A percentile compares a stretch with the other conserved stretches of the same genome.
These are phyloP conservation scores for Syncephalis fuscata DNA, from an alignment of 371 early-diverging fungal species.

Conservation along the genomic window DNA sequence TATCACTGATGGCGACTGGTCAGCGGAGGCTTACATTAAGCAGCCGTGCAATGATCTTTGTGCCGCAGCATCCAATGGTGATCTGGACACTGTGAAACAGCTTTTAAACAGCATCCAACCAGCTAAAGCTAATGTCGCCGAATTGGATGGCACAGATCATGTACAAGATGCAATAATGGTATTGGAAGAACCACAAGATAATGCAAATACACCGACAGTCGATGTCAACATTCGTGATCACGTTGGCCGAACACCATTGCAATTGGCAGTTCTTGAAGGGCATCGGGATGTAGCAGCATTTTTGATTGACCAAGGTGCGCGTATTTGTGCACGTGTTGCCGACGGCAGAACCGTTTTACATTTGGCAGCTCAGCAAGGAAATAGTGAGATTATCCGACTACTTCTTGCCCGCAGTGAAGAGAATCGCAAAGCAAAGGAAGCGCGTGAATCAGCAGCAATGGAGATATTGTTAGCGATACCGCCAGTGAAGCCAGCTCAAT, in stretches of 20 bases:
- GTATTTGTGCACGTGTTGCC: constrained; percentile 7
- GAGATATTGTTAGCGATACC: background rate
- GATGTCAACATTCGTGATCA: constrained; percentile 7
- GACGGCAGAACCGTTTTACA: constrained; percentile 13
- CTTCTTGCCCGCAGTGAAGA: constrained; percentile 4
- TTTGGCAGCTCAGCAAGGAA: constrained; percentile 9
- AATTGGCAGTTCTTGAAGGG: constrained; percentile 4
- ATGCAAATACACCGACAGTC: too few relatives aligned
- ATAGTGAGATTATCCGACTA: constrained; percentile 4
- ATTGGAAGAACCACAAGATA: too few relatives aligned
- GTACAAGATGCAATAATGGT: constrained; percentile 6
- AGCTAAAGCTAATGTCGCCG: constrained; percentile 7
- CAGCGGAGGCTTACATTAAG: constrained; percentile 11
- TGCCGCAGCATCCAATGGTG: constrained; percentile 6
- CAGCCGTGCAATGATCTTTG: constrained; percentile 5
- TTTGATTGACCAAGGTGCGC: constrained; percentile 6
- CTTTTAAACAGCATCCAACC: background rate
- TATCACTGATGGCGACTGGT: constrained; percentile 14
- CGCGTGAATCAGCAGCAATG: background rate
- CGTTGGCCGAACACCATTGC: constrained; percentile 6
- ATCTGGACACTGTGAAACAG: background rate
- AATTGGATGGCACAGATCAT: background rate
- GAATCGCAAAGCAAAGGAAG: constrained; percentile 4
- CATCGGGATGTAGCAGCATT: constrained; percentile 4
- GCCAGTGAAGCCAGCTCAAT: background rate